Evolutionary conservation across 2,329 filamentous ascomycete genomes (phyloP), one percentile per base, ranked within the genome.

Genomic region (Neopestalotiopsis sp.): DNA sequence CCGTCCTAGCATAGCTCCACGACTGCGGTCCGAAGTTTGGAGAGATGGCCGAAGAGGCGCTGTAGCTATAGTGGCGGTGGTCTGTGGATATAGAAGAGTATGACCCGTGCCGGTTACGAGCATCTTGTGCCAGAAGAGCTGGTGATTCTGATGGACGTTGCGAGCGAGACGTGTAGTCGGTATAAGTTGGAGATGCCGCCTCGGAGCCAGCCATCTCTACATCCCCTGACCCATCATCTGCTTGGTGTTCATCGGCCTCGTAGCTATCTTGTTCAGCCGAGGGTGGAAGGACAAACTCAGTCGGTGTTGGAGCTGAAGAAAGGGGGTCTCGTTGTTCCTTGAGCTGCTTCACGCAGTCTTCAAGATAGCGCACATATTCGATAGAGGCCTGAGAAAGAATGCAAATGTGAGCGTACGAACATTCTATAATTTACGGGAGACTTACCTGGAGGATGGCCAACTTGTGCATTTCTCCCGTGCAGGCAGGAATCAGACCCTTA

Each of bases 391-490:
- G 72, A 1, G 5, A 9, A 10, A 60, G 56, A 60, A 58, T 38
- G 42, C 10, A 70, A 32, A 20, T 4, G 10, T 67, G 10, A 67
- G 56, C 45, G n/a, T 49, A 45, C 17, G 64, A 5, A 38, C 2
- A 20, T 24, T 17, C 5, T 14, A 7, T 2, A 24, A 14, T 24
- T 42, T 4, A 2, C 6, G 49, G 7, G 20, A 30, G 49, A 67
- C 10, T 65, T 79, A 97, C 95, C 89, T 98, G 94, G 65, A 98
- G 83, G 74, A 98, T 98, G 17, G 95, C 94, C 68, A 98, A 84
- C 82, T 99, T 99, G 81, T 98, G 96, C 96, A 98, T 98, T 77
- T 98, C 95, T 6, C 94, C 95, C n/a, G 89, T 90, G 80, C 96
- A 98, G 2, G 96, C 95, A 0, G 96, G 96, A 68, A 98, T 97